phyloP scores from a whole-genome alignment of 441 rosid genomes.

The Geranium incanum region DNA sequence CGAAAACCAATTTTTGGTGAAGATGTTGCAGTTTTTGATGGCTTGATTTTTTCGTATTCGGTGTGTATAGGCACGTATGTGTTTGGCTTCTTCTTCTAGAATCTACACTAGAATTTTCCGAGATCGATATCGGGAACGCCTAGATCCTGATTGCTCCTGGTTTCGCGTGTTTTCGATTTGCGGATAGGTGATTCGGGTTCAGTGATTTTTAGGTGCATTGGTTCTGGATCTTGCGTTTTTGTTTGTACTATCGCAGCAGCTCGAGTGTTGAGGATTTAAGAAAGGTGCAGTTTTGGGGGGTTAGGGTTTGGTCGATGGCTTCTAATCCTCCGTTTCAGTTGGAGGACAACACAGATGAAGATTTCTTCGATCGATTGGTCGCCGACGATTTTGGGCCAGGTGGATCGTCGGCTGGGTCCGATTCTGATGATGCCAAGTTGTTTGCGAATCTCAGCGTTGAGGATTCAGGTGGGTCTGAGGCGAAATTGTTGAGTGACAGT shows the following conservation, averaged over 20 bases:
- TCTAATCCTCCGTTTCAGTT: conserved; percentile 59
- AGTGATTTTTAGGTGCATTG: conserved; percentile 37
- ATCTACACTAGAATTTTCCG: not conserved
- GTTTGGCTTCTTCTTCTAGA: not conserved
- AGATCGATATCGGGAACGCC: conserved; percentile 26
- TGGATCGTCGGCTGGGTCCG: conserved; percentile 27
- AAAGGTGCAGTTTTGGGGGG: conserved; percentile 13
- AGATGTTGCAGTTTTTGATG: not conserved
- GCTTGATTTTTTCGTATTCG: not conserved
- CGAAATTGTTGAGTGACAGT: conserved; percentile 14
- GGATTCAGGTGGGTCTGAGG: conserved; percentile 19
- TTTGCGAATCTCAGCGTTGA: conserved; percentile 51
- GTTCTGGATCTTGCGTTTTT: conserved; percentile 19
- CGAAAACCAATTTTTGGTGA: not conserved
- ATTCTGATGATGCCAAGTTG: conserved; percentile 49
- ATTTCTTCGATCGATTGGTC: conserved; percentile 90
- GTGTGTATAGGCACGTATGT: not conserved
- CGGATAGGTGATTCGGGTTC: conserved; percentile 24
- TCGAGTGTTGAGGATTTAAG: conserved; percentile 22
- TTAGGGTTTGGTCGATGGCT: conserved; percentile 48
- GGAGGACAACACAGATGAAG: conserved; percentile 99
- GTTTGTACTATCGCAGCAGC: conserved; percentile 19
- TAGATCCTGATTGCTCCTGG: conserved; percentile 34
- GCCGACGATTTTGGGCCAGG: conserved; percentile 55
- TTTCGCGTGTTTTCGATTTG: conserved; percentile 21